phyloP scores from a whole-genome alignment of 1,139 yeast species.

The Candida glucosophila region DNA sequence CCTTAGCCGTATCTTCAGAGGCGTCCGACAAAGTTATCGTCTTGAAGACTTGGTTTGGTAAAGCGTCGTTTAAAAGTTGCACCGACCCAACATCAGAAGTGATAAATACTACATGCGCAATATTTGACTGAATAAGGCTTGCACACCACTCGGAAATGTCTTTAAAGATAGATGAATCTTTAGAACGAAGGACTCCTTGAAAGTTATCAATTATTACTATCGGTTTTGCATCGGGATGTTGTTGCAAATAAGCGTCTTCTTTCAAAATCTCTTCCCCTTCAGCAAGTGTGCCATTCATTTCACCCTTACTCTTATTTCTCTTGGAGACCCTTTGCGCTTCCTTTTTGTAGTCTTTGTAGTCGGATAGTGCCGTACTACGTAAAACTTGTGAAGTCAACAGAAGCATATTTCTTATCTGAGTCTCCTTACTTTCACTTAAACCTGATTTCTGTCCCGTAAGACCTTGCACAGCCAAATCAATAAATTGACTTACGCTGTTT shows the following conservation, averaged over 20 bases:
- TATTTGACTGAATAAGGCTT: slow-evolving; percentile 59
- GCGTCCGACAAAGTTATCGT: slow-evolving; percentile 76
- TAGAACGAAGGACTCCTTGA: slow-evolving; percentile 44
- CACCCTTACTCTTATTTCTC: slow-evolving; percentile 4
- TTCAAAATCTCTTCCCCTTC: slow-evolving; percentile 27
- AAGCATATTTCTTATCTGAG: slow-evolving; percentile 77
- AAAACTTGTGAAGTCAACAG: slow-evolving; percentile 66
- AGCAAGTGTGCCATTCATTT: slow-evolving; percentile 1
- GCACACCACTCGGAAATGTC: slow-evolving; percentile 89
- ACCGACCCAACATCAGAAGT: slow-evolving; percentile 80
- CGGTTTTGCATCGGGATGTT: slow-evolving; percentile 82
- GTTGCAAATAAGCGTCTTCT: slow-evolving; percentile 77
- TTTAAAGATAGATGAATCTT: slow-evolving; percentile 58
- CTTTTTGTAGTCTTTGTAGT: slow-evolving; percentile 24
- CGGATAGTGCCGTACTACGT: slow-evolving; percentile 50
- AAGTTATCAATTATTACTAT: slow-evolving; percentile 77
- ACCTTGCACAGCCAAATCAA: slow-evolving; percentile 84
- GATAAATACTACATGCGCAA: slow-evolving; percentile 83
- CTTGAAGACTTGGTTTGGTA: slow-evolving; percentile 85
- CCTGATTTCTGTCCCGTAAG: slow-evolving; percentile 94
- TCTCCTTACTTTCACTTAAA: slow-evolving; percentile 73
- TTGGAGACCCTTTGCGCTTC: slow-evolving; percentile 16
- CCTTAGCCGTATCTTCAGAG: slow-evolving; percentile 56
- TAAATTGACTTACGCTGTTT: slow-evolving; percentile 65
- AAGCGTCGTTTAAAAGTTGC: slow-evolving; percentile 55